These are phyloP conservation scores for Vigna radiata DNA, from an alignment of 306 rosid genomes.

Conservation along the genomic window DNA sequence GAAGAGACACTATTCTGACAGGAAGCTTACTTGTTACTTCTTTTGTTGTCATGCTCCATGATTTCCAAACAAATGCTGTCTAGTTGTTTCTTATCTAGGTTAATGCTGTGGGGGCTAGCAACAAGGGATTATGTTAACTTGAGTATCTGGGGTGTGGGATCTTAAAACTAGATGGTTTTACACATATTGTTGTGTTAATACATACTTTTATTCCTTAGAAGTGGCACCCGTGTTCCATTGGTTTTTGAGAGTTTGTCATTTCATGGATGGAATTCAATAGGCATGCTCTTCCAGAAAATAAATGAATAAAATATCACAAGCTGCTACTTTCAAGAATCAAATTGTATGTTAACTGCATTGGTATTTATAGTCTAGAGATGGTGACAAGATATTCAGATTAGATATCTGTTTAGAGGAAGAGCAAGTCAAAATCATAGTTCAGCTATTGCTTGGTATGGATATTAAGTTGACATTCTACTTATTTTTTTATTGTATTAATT, in stretches of 20 bases:
- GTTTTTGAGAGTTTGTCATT: background rate
- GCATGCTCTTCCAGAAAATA: background rate
- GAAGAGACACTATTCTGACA: background rate
- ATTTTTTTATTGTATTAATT: background rate
- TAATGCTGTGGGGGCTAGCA: background rate
- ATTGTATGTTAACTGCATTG: background rate
- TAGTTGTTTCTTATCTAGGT: background rate
- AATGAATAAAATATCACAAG: background rate
- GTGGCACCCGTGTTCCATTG: background rate
- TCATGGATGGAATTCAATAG: background rate
- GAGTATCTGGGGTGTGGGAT: background rate
- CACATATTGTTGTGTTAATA: background rate
- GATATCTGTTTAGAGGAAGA: constrained; percentile 13
- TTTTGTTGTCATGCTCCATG: background rate
- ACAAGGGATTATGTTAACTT: background rate
- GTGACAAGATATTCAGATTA: constrained; percentile 5
- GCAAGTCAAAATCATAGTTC: background rate
- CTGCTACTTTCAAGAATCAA: background rate
- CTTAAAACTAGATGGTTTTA: constrained; percentile 4
- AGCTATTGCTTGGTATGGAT: background rate
- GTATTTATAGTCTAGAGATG: background rate
- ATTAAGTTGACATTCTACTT: background rate
- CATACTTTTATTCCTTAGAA: background rate
- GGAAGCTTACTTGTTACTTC: background rate
- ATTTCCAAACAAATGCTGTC: background rate